phyloP scores from a whole-genome alignment of 2,329 filamentous ascomycete genomes.

The Nemania bipapillata region DNA sequence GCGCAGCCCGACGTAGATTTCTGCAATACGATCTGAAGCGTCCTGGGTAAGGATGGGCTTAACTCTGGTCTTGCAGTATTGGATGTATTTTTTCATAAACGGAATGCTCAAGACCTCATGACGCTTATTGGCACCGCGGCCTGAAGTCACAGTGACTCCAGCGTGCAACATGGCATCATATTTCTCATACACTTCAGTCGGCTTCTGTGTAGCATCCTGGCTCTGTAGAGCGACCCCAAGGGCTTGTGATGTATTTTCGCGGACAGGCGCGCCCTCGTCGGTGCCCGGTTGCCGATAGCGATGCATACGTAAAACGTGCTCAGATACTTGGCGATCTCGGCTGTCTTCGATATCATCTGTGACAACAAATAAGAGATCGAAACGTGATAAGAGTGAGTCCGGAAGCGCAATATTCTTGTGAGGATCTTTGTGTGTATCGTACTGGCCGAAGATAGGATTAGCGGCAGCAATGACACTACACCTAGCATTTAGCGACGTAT shows the following conservation, averaged over 20 bases:
- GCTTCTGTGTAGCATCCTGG: conserved; percentile 75
- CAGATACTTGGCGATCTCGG: conserved; percentile 88
- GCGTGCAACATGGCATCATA: conserved; percentile 96
- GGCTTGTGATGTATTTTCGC: conserved; percentile 84
- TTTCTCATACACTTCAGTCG: conserved; percentile 93
- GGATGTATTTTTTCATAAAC: conserved; percentile 99
- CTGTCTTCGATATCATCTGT: conserved; percentile 98
- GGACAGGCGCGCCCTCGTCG: conserved; percentile 93
- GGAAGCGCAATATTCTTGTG: conserved; percentile 98
- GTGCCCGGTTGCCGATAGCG: conserved; percentile 90
- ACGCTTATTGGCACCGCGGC: conserved; percentile 77
- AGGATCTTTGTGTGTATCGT: conserved; percentile 97
- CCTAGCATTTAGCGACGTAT: conserved; percentile 94
- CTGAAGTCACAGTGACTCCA: conserved; percentile 80
- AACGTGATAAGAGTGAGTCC: conserved; percentile 95
- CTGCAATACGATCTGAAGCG: conserved; percentile 89
- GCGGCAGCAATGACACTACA: conserved; percentile 97
- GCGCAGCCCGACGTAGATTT: conserved; percentile 88
- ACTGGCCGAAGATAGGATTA: conserved; percentile 97
- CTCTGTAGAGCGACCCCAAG: conserved; percentile 88
- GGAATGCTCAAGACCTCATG: conserved; percentile 93
- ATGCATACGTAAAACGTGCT: conserved; percentile 98
- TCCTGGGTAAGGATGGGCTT: conserved; percentile 91
- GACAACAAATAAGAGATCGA: conserved; percentile 96
- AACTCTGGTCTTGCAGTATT: conserved; percentile 92